Evolutionary conservation across 345 rosid genomes (phyloP).

Genomic region (Citrus unshiu): DNA sequence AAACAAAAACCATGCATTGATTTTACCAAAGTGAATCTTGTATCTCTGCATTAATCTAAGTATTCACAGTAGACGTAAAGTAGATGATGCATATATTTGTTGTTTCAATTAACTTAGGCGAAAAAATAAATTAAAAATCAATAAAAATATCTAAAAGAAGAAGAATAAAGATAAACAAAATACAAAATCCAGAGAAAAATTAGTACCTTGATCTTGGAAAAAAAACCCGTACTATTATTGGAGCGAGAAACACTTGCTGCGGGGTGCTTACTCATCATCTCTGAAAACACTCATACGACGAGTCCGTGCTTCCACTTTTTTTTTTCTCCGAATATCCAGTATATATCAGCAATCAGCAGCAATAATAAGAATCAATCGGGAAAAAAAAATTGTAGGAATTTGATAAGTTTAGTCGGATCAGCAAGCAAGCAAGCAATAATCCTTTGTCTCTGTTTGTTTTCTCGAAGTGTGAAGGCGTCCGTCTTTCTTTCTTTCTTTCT

Average conservation of each 20-base stretch:
- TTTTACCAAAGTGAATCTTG: neutral
- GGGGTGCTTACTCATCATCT: conserved; percentile 40
- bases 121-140: neutral
- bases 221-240: conserved; percentile 6
- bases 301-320: neutral
- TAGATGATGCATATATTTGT: neutral
- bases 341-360: neutral
- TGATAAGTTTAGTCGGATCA: neutral
- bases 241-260: conserved; percentile 29
- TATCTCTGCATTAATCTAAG: neutral
- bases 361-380: neutral
- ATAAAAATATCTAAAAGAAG: neutral
- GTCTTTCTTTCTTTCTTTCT: neutral
- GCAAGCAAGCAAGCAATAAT: neutral
- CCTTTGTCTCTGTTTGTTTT: neutral
- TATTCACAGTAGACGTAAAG: neutral
- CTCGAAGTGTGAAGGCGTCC: neutral
- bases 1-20: neutral
- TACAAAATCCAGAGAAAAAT: neutral
- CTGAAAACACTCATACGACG: neutral
- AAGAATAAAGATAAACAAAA: neutral
- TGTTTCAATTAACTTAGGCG: neutral
- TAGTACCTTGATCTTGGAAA: conserved; percentile 42
- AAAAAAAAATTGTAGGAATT: neutral
- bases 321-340: neutral